Percentiles rank a stretch among this genome's conserved stretches.
These are phyloP conservation scores for Taphrina deformans DNA, from an alignment of 1,139 yeast species.

Conservation along the genomic window DNA sequence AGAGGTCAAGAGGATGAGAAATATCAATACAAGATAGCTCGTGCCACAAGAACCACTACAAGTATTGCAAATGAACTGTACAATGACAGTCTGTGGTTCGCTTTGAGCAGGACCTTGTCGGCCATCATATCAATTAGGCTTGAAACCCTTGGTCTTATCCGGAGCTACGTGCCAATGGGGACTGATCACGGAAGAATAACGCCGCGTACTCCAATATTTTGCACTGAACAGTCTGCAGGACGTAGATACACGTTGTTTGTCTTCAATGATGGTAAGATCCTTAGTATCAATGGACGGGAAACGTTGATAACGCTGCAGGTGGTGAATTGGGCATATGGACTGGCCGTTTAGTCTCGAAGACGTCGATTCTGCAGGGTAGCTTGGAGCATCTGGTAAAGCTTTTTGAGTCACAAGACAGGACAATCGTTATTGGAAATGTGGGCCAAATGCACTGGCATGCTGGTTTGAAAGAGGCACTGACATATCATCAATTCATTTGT, in stretches of 20 bases:
- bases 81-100: slow-evolving; percentile 28
- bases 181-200: not conserved
- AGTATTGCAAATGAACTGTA: not conserved
- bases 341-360: slow-evolving; percentile 17
- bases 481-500: slow-evolving; percentile 12
- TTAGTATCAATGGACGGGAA: too few relatives aligned
- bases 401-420: not conserved
- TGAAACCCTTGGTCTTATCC: not conserved
- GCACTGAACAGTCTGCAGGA: not conserved
- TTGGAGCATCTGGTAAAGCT: slow-evolving; percentile 1
- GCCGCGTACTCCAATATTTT: not conserved
- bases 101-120: not conserved
- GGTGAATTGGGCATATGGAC: slow-evolving; percentile 25
- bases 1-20: not conserved
- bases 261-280: slow-evolving; percentile 26
- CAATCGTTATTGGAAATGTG: slow-evolving; percentile 12
- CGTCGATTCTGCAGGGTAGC: not conserved
- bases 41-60: not conserved
- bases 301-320: too few relatives aligned
- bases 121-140: not conserved
- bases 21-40: slow-evolving; percentile 5
- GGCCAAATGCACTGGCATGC: slow-evolving; percentile 1
- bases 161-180: not conserved
- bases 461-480: not conserved
- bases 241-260: not conserved